phyloP scores from a whole-genome alignment of 225 moss, liverwort and hornwort genomes.

The Pseudisothecium myosuroides region DNA sequence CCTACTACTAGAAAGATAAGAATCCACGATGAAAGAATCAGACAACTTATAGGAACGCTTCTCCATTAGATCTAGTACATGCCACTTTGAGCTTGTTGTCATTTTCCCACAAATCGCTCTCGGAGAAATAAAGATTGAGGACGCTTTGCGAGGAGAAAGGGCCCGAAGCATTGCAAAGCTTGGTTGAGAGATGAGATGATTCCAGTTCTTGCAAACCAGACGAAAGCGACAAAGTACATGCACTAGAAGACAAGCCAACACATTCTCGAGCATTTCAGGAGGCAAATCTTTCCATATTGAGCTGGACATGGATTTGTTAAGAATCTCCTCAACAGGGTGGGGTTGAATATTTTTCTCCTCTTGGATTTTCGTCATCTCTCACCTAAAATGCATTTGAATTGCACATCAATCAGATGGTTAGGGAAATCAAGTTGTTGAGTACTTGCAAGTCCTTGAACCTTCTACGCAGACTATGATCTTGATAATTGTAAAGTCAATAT shows the following conservation, averaged over 20 bases:
- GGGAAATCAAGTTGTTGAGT: too few relatives aligned
- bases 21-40: not conserved
- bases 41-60: not conserved
- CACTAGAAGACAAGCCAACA: not conserved
- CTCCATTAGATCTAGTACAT: not conserved
- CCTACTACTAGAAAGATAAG: not conserved
- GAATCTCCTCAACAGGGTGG: too few relatives aligned
- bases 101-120: too few relatives aligned
- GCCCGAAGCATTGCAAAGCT: rapidly evolving
- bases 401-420: too few relatives aligned
- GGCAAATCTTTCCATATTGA: not conserved
- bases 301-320: too few relatives aligned
- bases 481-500: too few relatives aligned
- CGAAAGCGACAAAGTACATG: not conserved
- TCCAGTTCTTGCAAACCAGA: not conserved
- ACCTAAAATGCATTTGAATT: too few relatives aligned
- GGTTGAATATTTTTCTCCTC: too few relatives aligned
- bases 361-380: too few relatives aligned
- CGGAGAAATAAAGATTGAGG: not conserved
- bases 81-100: not conserved
- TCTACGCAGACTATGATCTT: too few relatives aligned
- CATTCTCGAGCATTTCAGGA: not conserved
- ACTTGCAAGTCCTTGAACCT: too few relatives aligned
- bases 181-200: not conserved
- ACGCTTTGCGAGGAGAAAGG: not conserved